Evolutionary conservation across 495 filamentous ascomycete species (phyloP).

Genomic region (Podospora comata): DNA sequence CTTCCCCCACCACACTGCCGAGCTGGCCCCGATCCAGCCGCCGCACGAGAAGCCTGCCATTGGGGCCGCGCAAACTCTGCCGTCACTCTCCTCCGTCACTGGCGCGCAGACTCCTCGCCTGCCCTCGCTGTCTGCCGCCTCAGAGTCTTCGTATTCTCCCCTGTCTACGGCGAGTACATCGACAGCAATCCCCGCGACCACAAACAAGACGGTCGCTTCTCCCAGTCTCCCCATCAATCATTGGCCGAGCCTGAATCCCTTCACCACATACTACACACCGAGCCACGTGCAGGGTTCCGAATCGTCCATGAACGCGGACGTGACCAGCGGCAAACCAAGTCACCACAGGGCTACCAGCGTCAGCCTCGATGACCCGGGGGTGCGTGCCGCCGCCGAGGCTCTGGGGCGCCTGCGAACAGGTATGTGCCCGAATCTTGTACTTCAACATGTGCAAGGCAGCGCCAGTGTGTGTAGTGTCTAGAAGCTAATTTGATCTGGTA

Average conservation of each 20-base stretch:
- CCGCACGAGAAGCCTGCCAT: conserved; percentile 19
- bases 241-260: conserved; percentile 55
- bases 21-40: conserved; percentile 45
- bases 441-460: no score
- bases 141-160: neutral
- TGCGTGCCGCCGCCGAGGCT: conserved; percentile 78
- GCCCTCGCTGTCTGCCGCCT: conserved; percentile 2
- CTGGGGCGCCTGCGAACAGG: conserved; percentile 79
- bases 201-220: conserved; percentile 25
- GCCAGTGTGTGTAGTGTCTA: neutral
- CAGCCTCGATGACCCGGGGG: conserved; percentile 80
- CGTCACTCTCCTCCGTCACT: conserved; percentile 45
- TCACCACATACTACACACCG: conserved; percentile 51
- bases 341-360: conserved; percentile 49
- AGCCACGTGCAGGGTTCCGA: conserved; percentile 39
- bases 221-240: conserved; percentile 29
- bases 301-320: conserved; percentile 34
- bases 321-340: conserved; percentile 34
- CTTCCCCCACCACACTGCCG: conserved; percentile 39
- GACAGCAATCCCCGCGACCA: neutral
- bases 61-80: conserved; percentile 29
- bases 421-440: conserved; percentile 39
- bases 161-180: neutral
- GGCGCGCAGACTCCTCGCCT: conserved; percentile 25
- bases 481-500: neutral